Evolutionary conservation across 2,329 filamentous ascomycete species (phyloP), one percentile per base, ranked within the genome.

Genomic region (Aureobasidium musti): DNA sequence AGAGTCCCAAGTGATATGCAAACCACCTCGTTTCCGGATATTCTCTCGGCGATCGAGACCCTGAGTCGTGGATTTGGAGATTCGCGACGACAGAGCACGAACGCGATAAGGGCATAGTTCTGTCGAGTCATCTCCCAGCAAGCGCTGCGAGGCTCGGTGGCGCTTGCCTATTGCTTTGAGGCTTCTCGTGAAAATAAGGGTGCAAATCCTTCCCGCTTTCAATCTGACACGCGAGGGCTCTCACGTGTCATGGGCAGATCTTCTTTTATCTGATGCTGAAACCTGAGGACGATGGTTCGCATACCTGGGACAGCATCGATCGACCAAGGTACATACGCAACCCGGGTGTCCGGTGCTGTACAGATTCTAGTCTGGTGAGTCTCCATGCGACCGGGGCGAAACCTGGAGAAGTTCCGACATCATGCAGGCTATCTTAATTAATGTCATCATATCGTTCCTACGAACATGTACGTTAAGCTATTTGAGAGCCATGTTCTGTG

Each of bases 121-220:
- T 33, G 8, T 23, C 8, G 11, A 33, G 10, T 21, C 54, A 41
- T 45, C 37, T 30, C 23, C 54, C n/a, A 41, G 54, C 54, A 59
- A n/a, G 30, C 33, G 35, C 14, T 57, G 33, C 37, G 37, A 59
- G 30, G 37, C 19, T 59, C 23, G 17, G 39, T 59, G 54, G 54
- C 54, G 54, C 39, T 59, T 56, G 52, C 33, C 52, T 59, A 45
- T 59, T 59, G 37, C 39, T 14, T 59, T 30, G 39, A 33, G 54
- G 54, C 54, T 59, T 59, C 7, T 39, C 33, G 52, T 43, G 5
- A 19, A 45, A 59, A 26, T 19, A 17, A 26, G 53, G n/a, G 23
- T 41, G 39, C 35, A 3, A 30, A 59, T 59, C 54, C 54, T 59
- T 59, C 52, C 54, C 37, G 26, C 17, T 45, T 43, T 30, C 54